These are phyloP conservation scores for Malus hybrid DNA, from an alignment of 331 rosid genomes.

Conservation along the genomic window DNA sequence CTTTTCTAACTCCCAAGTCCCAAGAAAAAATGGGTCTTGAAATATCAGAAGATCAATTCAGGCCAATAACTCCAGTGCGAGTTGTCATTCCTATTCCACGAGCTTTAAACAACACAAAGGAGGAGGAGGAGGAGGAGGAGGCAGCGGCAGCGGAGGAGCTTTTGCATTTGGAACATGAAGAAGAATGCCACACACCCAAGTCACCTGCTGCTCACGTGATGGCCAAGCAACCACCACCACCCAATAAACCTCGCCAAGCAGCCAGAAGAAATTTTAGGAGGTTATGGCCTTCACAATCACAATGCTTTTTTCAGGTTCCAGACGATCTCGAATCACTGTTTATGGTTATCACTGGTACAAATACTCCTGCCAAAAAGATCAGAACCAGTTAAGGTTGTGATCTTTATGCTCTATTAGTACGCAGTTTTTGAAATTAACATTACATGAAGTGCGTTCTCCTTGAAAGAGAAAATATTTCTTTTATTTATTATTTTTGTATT, in stretches of 20 bases:
- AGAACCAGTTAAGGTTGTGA: too few species aligned
- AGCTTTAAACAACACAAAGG: background rate
- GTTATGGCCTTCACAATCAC: conserved; percentile 7
- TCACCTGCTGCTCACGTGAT: conserved; percentile 9
- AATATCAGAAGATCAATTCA: conserved; percentile 17
- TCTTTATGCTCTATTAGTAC: too few species aligned
- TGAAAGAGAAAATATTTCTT: too few species aligned
- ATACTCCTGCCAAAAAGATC: conserved; percentile 19
- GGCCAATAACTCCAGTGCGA: conserved; percentile 38
- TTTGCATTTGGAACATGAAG: conserved; percentile 8
- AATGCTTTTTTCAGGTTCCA: conserved; percentile 30
- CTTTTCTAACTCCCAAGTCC: background rate
- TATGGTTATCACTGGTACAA: conserved; percentile 12
- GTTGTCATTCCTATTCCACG: conserved; percentile 3
- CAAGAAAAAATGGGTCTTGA: conserved; percentile 36
- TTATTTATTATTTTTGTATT: too few species aligned
- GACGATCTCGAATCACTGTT: conserved; percentile 44
- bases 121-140: conserved; percentile 5
- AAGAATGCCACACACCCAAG: conserved; percentile 43
- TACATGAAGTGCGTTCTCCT: too few species aligned
- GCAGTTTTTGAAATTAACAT: too few species aligned
- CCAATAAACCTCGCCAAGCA: conserved; percentile 37
- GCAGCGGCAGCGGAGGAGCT: background rate
- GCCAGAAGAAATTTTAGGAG: conserved; percentile 9
- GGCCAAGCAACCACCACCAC: conserved; percentile 36